These are phyloP conservation scores for Suhomyces canberraensis DNA, from an alignment of 805 yeast species.

Conservation along the genomic window DNA sequence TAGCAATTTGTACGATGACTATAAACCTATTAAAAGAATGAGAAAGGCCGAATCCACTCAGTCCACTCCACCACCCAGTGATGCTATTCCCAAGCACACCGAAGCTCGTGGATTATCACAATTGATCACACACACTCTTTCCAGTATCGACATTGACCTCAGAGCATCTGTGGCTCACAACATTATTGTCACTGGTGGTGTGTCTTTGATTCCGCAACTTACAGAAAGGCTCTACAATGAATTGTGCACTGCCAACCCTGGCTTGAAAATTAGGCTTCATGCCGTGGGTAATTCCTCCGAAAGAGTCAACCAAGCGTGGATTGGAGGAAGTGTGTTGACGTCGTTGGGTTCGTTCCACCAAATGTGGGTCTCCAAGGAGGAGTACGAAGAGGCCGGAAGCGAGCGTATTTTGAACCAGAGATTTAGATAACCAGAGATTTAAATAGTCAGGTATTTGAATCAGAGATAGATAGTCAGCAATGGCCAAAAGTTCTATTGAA, in stretches of 20 bases:
- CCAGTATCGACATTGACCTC: constrained; percentile 71
- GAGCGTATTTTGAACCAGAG: constrained; percentile 77
- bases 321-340: constrained; percentile 86
- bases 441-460: too few species aligned
- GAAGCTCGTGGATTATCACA: constrained; percentile 53
- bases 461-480: too few species aligned
- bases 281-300: constrained; percentile 77
- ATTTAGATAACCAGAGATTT: constrained; percentile 73
- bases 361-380: constrained; percentile 85
- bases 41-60: constrained; percentile 40
- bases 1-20: constrained; percentile 53
- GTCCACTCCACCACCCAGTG: constrained; percentile 17
- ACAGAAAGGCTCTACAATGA: constrained; percentile 75
- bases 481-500: too few species aligned
- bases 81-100: constrained; percentile 11
- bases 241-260: constrained; percentile 68
- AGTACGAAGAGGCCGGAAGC: constrained; percentile 84
- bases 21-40: constrained; percentile 68
- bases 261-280: constrained; percentile 78
- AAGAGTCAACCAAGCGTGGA: constrained; percentile 80
- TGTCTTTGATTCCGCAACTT: constrained; percentile 76
- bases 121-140: constrained; percentile 53
- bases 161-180: constrained; percentile 86
- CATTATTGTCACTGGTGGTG: constrained; percentile 82
- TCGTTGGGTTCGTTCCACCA: constrained; percentile 94